Evolutionary conservation across 495 filamentous ascomycete genomes (phyloP).

Genomic region (Podospora comata): DNA sequence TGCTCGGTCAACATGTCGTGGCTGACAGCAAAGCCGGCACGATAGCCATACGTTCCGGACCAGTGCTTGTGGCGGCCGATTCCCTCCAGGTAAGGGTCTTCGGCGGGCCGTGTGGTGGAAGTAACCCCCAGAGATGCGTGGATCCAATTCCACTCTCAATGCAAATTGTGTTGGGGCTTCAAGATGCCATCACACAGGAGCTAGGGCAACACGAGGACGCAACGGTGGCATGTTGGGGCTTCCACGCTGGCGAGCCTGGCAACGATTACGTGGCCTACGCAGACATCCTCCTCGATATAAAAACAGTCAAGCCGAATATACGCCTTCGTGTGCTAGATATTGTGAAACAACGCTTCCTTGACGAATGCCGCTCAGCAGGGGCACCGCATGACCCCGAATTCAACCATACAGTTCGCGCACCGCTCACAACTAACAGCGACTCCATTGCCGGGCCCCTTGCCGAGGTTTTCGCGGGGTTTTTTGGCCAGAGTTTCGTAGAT

Average conservation of each 20-base stretch:
- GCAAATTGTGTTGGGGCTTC: background rate
- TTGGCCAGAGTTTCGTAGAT: background rate
- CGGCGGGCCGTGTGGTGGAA: background rate
- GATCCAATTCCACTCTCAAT: conserved; percentile 5
- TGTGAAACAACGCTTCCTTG: background rate
- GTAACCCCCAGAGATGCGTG: background rate
- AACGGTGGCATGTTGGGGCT: background rate
- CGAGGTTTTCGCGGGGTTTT: background rate
- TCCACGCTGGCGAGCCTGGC: background rate
- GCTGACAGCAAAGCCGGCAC: conserved; percentile 39
- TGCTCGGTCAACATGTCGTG: conserved; percentile 58
- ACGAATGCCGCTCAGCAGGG: background rate
- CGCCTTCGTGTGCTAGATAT: background rate
- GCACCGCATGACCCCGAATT: background rate
- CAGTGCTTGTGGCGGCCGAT: background rate
- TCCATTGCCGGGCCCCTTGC: background rate
- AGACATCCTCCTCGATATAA: background rate
- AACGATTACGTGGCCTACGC: conserved; percentile 2
- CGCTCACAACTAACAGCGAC: background rate
- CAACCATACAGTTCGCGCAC: background rate
- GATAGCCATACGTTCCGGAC: conserved; percentile 31
- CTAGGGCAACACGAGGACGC: background rate
- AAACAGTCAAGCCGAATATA: background rate
- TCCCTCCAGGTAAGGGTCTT: background rate
- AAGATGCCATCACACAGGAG: background rate